Evolutionary conservation across 176 grass and related monocot genomes (phyloP), one percentile per base, ranked within the genome.

Genomic region (Avena eriantha): DNA sequence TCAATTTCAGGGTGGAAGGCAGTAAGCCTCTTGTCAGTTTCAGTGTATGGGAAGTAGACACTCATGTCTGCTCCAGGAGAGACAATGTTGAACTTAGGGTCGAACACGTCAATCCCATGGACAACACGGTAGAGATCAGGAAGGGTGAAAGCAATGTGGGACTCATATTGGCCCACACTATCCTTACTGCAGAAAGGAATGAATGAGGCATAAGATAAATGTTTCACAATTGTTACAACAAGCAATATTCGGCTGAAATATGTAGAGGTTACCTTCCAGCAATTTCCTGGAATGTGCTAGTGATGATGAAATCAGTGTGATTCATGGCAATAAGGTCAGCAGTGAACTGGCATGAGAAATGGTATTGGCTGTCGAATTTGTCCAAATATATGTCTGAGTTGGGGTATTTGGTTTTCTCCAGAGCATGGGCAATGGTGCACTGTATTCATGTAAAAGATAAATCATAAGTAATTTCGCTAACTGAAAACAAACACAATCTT

Each of bases 11-110:
- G 86, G 69, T 95, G 86, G 81, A 98, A 90, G 45, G 89, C 83
- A 50, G 91, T 95, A 33, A 98, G 88, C 76, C 96, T 94, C 92
- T 95, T 98, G 47, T 92, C 90, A 18, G 82, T 85, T 74, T 98
- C 96, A 2, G 86, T 91, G 84, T 98, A 91, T 0, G 96, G 96
- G 88, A 84, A 95, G 88, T 98, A 98, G 53, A 98, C 87, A 13
- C 35, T 88, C 96, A 95, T 95, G 88, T 98, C 96, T 76, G 96
- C 96, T 89, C 96, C 96, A 60, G 96, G 96, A 47, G 96, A 98
- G 65, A 98, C 96, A 47, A 98, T 98, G 93, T 98, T 98, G 84
- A 98, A 98, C 76, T 98, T 98, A 8, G 96, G 96, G 84, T 98
- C 96, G 29, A 98, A 98, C 58, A 94, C 96, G 71, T 98, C 92